Evolutionary conservation across 2,329 filamentous ascomycete species (phyloP), one percentile per base, ranked within the genome.

Genomic region (Dactylellina leptospora): DNA sequence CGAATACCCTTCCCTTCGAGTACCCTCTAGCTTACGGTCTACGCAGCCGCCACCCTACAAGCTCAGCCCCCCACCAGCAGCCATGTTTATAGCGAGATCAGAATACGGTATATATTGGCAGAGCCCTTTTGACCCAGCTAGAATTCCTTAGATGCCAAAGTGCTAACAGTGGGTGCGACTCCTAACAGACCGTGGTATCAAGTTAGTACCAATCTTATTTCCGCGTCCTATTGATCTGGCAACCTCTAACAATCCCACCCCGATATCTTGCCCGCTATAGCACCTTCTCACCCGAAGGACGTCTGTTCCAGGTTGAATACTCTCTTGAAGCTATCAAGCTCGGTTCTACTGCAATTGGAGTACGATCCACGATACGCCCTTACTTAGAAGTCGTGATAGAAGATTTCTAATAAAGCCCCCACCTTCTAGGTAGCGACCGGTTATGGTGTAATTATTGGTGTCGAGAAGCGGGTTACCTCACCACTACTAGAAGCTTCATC

Each of bases 271-370:
- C 45, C 18, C 20, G n/a, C 4, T 10, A 60, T 33, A 96, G 91
- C 87, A 99, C 95, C 86, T 99, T 99, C 87, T 99, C 95, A 78
- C 95, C 95, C 74, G 95, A 99, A 87, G 95, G 95, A 79, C 95
- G 95, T 83, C 91, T 99, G 82, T 99, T 99, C 87, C 95, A 99
- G 85, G 95, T 99, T 85, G 95, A 99, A 90, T 99, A 99, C 88
- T 97, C 95, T 72, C 90, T 99, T 81, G 95, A 99, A 85, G 95
- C 95, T 82, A 99, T 99, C 87, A 99, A 99, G 85, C 91, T 97
- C 77, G 95, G 95, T 77, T 96, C 91, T 78, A 99, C 95, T 77
- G 95, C 95, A 79, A 99, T 99, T 83, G 95, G 95, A 78, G 93
- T 88, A 84, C 73, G 83, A 33, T 42, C 25, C 28, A 45, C 33